Base-by-base conservation (phyloP, 1,284 basidiomycete genomes). In the Blastosporella zonata region DNA sequence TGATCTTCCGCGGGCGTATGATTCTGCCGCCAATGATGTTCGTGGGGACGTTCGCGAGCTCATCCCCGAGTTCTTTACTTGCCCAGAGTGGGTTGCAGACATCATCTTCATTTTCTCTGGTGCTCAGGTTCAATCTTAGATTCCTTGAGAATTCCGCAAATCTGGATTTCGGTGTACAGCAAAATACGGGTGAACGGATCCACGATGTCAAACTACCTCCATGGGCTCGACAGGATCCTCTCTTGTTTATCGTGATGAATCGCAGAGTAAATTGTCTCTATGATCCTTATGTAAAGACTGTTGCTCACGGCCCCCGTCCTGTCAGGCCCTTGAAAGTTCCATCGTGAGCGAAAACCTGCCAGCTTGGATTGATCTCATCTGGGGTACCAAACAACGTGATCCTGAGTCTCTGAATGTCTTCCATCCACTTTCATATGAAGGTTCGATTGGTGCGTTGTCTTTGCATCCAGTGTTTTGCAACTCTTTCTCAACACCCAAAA, bases 391-490 rank as follows among this genome's bases (percentile, higher is more conserved):
- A 58, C 93, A 95, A 73, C 81, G 81, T n/a, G 89, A 93, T 62
- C 72, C 81, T 0, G 80, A 81, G 9, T 80, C 87, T 0, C 71
- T 87, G 55, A 98, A 97, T 59, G 90, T 89, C 12, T 97, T 93
- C 71, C 95, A 97, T 67, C 95, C 94, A 0, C 71, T 97, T 35
- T 96, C 93, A 27, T 98, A 98, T 62, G 93, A 96, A 58, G 93
- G 93, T 2, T 85, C 90, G 0, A 90, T 97, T 55, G 87, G 90
- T 84, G 49, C 37, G 71, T 53, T n/a, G 17, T 20, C 20, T 15
- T 29, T 27, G 3, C 8, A 27, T 20, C 18, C n/a, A 23, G 12
- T 13, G 15, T 6, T 22, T 20, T 18, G 12, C 50, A 53, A n/a
- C n/a, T 28, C 2, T 50, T 10, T 31, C 10, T 41, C 27, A 17